These are phyloP conservation scores for Phialocephala subalpina DNA, from an alignment of 2,329 filamentous ascomycete species.

Conservation along the genomic window DNA sequence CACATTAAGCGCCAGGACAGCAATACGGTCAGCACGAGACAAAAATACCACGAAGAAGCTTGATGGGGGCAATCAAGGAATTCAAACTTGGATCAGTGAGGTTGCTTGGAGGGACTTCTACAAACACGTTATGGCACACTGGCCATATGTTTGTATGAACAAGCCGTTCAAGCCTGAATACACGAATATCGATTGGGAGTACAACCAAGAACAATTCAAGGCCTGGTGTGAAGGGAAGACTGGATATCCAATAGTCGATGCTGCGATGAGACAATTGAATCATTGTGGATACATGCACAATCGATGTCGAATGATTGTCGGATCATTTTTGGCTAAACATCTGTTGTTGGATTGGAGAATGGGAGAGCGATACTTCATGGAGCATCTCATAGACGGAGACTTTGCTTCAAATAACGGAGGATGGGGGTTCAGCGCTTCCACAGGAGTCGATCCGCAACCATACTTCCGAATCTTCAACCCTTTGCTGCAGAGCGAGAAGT, in stretches of 20 bases:
- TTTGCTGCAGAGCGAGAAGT: slow-evolving; percentile 83
- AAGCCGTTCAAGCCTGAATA: slow-evolving; percentile 86
- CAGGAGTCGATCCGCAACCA: slow-evolving; percentile 84
- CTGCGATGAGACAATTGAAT: slow-evolving; percentile 81
- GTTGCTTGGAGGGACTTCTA: slow-evolving; percentile 91
- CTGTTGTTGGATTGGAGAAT: slow-evolving; percentile 84
- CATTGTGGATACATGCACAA: slow-evolving; percentile 83
- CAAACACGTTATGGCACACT: slow-evolving; percentile 82
- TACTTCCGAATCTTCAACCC: slow-evolving; percentile 95
- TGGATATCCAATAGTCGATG: slow-evolving; percentile 85
- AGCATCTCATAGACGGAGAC: slow-evolving; percentile 56
- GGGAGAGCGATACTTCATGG: slow-evolving; percentile 86
- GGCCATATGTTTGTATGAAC: slow-evolving; percentile 85
- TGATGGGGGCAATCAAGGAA: slow-evolving; percentile 70
- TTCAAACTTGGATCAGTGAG: slow-evolving; percentile 80
- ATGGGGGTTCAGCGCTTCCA: slow-evolving; percentile 61
- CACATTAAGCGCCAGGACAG: slow-evolving; percentile 73
- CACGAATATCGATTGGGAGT: slow-evolving; percentile 84
- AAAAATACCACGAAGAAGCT: slow-evolving; percentile 71
- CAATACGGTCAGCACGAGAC: slow-evolving; percentile 68
- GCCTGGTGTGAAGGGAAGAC: slow-evolving; percentile 80
- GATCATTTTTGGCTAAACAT: slow-evolving; percentile 83
- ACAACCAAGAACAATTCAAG: slow-evolving; percentile 71
- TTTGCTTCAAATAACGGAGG: slow-evolving; percentile 46
- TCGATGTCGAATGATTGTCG: slow-evolving; percentile 83